Base-by-base conservation (phyloP, 768 basidiomycete species). In the Agaricus subrufescens region DNA sequence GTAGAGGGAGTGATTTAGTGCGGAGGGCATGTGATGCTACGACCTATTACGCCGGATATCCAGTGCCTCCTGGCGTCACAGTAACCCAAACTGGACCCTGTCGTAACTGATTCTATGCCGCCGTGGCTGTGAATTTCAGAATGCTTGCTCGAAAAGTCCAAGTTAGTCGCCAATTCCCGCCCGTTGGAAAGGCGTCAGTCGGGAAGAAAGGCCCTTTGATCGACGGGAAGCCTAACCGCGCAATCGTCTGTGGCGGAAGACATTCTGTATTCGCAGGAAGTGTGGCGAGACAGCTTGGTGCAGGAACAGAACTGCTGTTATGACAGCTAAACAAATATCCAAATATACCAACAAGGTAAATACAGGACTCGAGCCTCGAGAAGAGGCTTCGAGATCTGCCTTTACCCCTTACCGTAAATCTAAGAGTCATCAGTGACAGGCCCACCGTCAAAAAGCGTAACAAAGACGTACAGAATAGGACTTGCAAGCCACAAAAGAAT, bases 181-280 rank as follows among this genome's bases (percentile, higher is more conserved):
- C 23, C 42, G 42, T 4, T 19, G 23, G 27, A 29, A 26, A 26
- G 15, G 39, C 29, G 42, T 29, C 10, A 44, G 27, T 30, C 34
- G n/a, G 51, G 51, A 44, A 31, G 27, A 45, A 19, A 52, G 42
- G 30, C 9, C 42, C 3, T 23, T 31, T 44, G 46, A 54, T 47
- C 45, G 34, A 46, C 34, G n/a, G n/a, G 31, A 54, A 42, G 39
- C 39, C 29, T 39, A 29, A 29, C 47, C 30, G 54, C 29, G 47
- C 40, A 40, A 44, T 56, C 54, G 47, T 56, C 46, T 40, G 53
- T 47, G 46, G 27, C n/a, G 15, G 53, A 29, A 42, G 37, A 25
- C 39, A 23, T 25, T 46, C 39, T 37, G 45, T 34, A 6, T 34
- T 34, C 34, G 11, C 31, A n/a, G 23, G 23, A 19, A 38, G 38